phyloP scores from a whole-genome alignment of 2,329 filamentous ascomycete genomes.

The Cladosporium sp. region DNA sequence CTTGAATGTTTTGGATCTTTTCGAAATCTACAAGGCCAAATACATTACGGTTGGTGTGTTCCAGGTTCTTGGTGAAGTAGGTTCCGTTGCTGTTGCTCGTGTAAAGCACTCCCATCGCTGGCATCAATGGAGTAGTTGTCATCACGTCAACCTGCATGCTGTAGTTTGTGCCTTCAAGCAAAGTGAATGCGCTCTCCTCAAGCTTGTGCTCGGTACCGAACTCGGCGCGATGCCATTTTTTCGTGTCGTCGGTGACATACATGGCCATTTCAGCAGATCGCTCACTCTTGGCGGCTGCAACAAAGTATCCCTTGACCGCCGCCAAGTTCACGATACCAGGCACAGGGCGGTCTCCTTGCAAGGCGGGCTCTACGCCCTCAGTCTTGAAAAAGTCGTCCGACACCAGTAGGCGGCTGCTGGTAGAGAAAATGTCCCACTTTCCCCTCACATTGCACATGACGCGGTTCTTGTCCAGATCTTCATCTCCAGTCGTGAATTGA shows the following conservation, averaged over 20 bases:
- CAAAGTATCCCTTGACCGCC: slow-evolving; percentile 79
- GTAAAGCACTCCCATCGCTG: slow-evolving; percentile 83
- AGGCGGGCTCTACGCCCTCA: slow-evolving; percentile 67
- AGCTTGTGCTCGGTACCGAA: slow-evolving; percentile 79
- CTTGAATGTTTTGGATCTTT: slow-evolving; percentile 87
- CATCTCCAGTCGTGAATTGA: slow-evolving; percentile 69
- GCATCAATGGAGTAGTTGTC: slow-evolving; percentile 55
- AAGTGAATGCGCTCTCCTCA: slow-evolving; percentile 83
- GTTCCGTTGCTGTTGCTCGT: slow-evolving; percentile 98
- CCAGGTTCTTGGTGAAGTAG: slow-evolving; percentile 88
- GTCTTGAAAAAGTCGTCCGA: slow-evolving; percentile 81
- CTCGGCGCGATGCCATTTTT: slow-evolving; percentile 86
- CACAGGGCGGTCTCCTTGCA: slow-evolving; percentile 70
- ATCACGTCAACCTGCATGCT: slow-evolving; percentile 96
- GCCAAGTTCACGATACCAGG: slow-evolving; percentile 81
- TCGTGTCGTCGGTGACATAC: slow-evolving; percentile 82
- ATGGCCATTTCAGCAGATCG: slow-evolving; percentile 89
- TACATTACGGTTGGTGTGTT: slow-evolving; percentile 84
- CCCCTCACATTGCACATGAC: slow-evolving; percentile 80
- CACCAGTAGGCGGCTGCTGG: slow-evolving; percentile 75
- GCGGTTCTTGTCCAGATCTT: slow-evolving; percentile 67
- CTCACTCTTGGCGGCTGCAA: slow-evolving; percentile 77
- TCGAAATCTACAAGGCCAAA: slow-evolving; percentile 88
- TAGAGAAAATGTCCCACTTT: slow-evolving; percentile 67
- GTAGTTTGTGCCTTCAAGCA: slow-evolving; percentile 95